Evolutionary conservation across 495 filamentous ascomycete species (phyloP), one percentile per base, ranked within the genome.

Genomic region (Aspergillus funiculosus): DNA sequence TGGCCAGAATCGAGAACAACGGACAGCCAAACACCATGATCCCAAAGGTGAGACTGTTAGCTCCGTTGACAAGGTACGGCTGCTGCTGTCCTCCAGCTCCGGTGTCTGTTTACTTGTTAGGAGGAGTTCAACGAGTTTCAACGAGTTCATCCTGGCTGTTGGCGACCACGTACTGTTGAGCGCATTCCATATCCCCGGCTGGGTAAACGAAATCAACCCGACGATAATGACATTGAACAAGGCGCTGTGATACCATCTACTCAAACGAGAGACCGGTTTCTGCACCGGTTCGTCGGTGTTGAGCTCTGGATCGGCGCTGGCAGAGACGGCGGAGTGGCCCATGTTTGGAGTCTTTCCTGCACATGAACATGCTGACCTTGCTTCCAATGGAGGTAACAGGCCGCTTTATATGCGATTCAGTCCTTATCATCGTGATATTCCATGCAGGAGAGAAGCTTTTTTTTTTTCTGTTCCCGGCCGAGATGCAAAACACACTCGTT

Each of bases 11-110:
- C 7, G 46, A 34, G n/a, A 49, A 49, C 18, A 49, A 7, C 2
- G 46, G 46, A 10, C 46, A 42, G 1, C 29, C 39, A 22, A 49
- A 49, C 14, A 49, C 46, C 46, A 49, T 42, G 24, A 49, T 49
- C 2, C 37, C 46, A 20, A 49, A 49, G 11, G 46, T 49, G 13
- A 49, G 22, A 18, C 29, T 42, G 13, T 49, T 49, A 22, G 46
- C 37, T 3, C 38, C 46, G 15, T 49, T 46, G 17, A 46, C 44
- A 3, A 46, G 34, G 25, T 49, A 49, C 9, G 38, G 46, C 27
- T 37, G 39, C 21, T 41, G 38, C 24, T 41, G 37, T 1, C 46
- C 46, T 6, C 46, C 46, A 5, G 46, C 38, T 10, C 46, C 46
- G 9, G 38, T 40, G 27, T 28, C 46, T 48, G 36, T 32, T 8